Conservation (phyloP, 768 basidiomycete genomes). For the Lepiota brunneoincarnata region DNA sequence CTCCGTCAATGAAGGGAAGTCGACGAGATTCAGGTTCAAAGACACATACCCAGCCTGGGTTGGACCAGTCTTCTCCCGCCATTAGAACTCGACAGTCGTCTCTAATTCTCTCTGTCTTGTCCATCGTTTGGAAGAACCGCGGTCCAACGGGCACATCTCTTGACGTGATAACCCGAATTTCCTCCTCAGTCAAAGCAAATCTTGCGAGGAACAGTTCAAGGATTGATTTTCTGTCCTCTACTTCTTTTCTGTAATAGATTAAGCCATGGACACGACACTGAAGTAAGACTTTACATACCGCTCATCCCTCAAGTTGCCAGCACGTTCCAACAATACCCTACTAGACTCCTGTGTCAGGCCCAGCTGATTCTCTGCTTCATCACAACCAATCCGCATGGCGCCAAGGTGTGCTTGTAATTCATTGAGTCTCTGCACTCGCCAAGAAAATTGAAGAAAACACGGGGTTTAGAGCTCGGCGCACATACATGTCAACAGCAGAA, state of each 20-base stretch:
- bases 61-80: slow-evolving; percentile 77
- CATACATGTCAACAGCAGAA: neutral
- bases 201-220: slow-evolving; percentile 76
- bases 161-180: slow-evolving; percentile 72
- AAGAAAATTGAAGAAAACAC: neutral
- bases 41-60: slow-evolving; percentile 69
- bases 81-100: slow-evolving; percentile 85
- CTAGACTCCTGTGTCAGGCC: slow-evolving; percentile 74
- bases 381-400: slow-evolving; percentile 80
- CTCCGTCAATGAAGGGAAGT: neutral
- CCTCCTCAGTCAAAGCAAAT: slow-evolving; percentile 79
- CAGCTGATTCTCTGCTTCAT: slow-evolving; percentile 79
- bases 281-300: slow-evolving; percentile 41
- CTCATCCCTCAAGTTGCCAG: slow-evolving; percentile 71
- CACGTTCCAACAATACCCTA: slow-evolving; percentile 76
- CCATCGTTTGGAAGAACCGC: slow-evolving; percentile 82
- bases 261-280: neutral
- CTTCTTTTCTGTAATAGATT: slow-evolving; percentile 48
- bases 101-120: slow-evolving; percentile 79
- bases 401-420: slow-evolving; percentile 73
- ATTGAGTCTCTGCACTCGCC: slow-evolving; percentile 67
- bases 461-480: neutral
- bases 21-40: neutral
- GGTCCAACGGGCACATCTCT: slow-evolving; percentile 73
- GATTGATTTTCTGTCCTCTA: slow-evolving; percentile 71